A percentile compares a stretch with the other conserved stretches of the same genome.
Conservation (phyloP, 2,329 filamentous ascomycete species). For the Aspergillus proliferans region DNA sequence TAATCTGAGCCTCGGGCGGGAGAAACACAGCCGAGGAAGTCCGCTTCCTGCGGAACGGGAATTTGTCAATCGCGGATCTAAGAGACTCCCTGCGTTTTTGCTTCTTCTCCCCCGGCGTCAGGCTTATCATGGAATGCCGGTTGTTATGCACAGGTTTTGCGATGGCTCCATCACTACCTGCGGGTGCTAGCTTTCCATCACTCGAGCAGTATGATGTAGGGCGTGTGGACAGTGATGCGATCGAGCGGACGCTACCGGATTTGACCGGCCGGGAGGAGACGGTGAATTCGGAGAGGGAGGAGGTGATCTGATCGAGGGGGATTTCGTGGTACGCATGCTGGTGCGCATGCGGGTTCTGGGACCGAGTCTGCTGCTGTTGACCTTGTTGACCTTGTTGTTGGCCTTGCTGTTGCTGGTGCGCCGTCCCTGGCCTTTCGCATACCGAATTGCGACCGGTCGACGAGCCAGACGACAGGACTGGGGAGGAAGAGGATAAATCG, state of each 20-base stretch:
- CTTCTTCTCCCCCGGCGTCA: slow-evolving; percentile 22
- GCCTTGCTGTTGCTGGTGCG: background rate
- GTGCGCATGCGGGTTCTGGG: background rate
- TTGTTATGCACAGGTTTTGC: slow-evolving; percentile 1
- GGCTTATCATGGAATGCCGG: slow-evolving; percentile 23
- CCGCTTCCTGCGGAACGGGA: slow-evolving; percentile 31
- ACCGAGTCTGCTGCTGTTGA: background rate
- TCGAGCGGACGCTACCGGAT: slow-evolving; percentile 30
- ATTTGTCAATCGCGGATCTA: slow-evolving; percentile 29
- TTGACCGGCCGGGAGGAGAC: slow-evolving; percentile 23
- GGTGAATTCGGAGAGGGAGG: slow-evolving; percentile 28
- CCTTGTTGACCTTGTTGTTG: background rate
- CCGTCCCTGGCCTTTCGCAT: slow-evolving; percentile 22
- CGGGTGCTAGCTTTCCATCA: slow-evolving; percentile 21
- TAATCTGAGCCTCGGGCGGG: slow-evolving; percentile 24
- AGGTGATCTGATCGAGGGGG: slow-evolving; percentile 24
- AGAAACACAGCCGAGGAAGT: slow-evolving; percentile 22
- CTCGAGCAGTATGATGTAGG: slow-evolving; percentile 35
- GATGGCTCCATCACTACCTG: slow-evolving; percentile 1
- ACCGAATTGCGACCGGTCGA: slow-evolving; percentile 25
- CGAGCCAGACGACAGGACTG: slow-evolving; percentile 26
- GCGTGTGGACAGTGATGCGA: slow-evolving; percentile 34
- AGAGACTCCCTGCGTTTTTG: slow-evolving; percentile 27
- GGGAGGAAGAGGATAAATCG: slow-evolving; percentile 30
- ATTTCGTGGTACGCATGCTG: background rate